Conservation (phyloP, 805 yeast species). For the Candida quercuum region DNA sequence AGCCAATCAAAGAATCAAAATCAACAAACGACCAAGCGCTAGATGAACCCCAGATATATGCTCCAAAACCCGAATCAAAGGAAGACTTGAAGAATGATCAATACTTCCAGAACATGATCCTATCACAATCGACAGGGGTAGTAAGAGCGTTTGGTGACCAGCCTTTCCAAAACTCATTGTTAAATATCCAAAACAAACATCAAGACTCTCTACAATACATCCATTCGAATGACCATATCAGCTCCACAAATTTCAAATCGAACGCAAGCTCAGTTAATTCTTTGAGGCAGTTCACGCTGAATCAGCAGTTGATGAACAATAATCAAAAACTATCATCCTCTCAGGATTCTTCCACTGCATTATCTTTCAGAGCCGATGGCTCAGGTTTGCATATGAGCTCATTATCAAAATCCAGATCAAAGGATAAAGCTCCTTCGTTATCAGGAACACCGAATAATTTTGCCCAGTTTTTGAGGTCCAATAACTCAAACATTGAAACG, state of each 20-base stretch:
- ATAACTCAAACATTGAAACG: constrained; percentile 41
- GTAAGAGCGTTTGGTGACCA: constrained; percentile 35
- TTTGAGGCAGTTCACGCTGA: constrained; percentile 20
- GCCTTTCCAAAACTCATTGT: constrained; percentile 22
- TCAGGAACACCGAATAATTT: constrained; percentile 31
- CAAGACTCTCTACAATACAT: constrained; percentile 15
- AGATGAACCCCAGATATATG: background rate
- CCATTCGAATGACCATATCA: constrained; percentile 25
- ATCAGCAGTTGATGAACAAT: background rate
- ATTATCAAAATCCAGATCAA: constrained; percentile 20
- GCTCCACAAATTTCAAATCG: constrained; percentile 9
- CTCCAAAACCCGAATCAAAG: constrained; percentile 5
- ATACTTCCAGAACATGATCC: constrained; percentile 36
- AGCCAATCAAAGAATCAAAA: background rate
- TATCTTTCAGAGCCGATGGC: constrained; percentile 21
- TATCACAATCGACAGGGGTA: constrained; percentile 50
- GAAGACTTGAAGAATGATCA: constrained; percentile 22
- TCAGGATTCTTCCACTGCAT: constrained; percentile 15
- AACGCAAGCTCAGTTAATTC: constrained; percentile 17
- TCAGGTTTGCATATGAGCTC: constrained; percentile 19
- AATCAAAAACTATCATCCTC: constrained; percentile 9
- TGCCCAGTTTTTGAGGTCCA: constrained; percentile 34
- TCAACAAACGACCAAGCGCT: background rate
- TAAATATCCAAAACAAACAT: constrained; percentile 10
- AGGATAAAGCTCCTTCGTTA: constrained; percentile 5